Base-by-base conservation (phyloP, 306 rosid genomes). In the Geum urbanum region DNA sequence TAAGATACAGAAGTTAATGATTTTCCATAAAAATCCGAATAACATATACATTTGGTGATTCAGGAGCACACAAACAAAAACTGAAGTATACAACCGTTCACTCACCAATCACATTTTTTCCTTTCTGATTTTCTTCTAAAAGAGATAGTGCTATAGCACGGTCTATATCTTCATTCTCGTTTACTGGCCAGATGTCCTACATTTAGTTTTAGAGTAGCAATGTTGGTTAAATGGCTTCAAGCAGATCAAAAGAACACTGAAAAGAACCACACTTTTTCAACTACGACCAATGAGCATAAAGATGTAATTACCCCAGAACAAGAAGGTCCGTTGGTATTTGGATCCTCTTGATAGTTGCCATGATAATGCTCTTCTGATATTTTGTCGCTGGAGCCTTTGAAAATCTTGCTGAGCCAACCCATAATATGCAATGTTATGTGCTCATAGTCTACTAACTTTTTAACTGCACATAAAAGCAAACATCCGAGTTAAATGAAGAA, bases 61-160 rank as follows among this genome's bases (percentile, higher is more conserved):
- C 60, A 46, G 10, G 56, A 37, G 48, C 59, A 32, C 16, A 13
- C 58, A 43, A 13, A 54, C 40, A 50, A 19, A 20, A 12, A 41
- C 40, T 43, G 66, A 12, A 72, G 35, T 50, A 27, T n/a, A 55
- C 22, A 53, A 19, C 51, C 8, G 50, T 35, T 67, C 66, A 83
- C 98, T 80, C 85, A 91, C 99, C 99, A 72, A 79, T 75, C 62
- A 79, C 84, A 67, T 79, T 80, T 67, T 71, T 81, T 44, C 80
- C 79, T 67, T 40, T 83, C 43, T 46, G 87, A 78, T 69, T 91
- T 70, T 91, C 92, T 81, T 91, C 99, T 39, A 43, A 75, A 12
- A 94, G 86, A 79, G 99, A 94, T 8, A 88, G 72, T 44, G 96
- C 97, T 78, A 94, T 87, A 47, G 99, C 99, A 45, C 81, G 96